Evolutionary conservation across 78 protist genomes (phyloP).

Genomic region (Chrysochromulina parva): DNA sequence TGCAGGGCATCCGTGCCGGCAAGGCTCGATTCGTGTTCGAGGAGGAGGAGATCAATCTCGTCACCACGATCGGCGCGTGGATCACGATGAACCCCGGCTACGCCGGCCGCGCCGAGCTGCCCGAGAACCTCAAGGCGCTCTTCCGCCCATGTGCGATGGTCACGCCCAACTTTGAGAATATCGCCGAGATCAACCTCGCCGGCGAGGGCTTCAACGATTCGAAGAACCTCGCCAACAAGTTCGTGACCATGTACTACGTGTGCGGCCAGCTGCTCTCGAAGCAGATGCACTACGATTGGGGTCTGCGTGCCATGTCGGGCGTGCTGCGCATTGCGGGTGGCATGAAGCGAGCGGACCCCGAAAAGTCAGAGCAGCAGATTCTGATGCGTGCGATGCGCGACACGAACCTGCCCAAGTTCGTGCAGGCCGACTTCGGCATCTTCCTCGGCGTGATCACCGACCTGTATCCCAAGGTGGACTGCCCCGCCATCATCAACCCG

Average conservation of each 20-base stretch:
- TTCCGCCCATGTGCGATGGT: constrained; percentile 88
- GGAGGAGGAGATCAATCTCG: constrained; percentile 44
- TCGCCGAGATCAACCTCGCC: constrained; percentile 61
- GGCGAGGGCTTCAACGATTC: constrained; percentile 60
- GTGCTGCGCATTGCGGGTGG: constrained; percentile 88
- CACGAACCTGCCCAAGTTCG: constrained; percentile 86
- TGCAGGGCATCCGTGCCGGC: constrained; percentile 66
- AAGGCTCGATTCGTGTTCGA: constrained; percentile 52
- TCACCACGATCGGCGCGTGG: constrained; percentile 60
- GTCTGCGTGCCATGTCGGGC: constrained; percentile 89
- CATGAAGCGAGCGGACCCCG: constrained; percentile 79
- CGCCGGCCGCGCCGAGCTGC: constrained; percentile 92
- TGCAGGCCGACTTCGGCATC: constrained; percentile 71
- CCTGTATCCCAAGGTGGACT: constrained; percentile 63
- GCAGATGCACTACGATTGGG: constrained; percentile 92
- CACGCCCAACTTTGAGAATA: constrained; percentile 84
- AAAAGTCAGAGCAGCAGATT: constrained; percentile 63
- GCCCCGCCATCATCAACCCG: not conserved
- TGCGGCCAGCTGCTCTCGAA: constrained; percentile 79
- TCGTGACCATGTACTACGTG: constrained; percentile 73
- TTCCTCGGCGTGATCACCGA: constrained; percentile 74
- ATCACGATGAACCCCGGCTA: constrained; percentile 96
- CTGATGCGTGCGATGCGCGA: constrained; percentile 90
- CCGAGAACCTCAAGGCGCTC: constrained; percentile 89
- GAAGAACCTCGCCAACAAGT: constrained; percentile 72